Base-by-base conservation (phyloP, 352 stramenopile species). In the Blastocystis sp. region DNA sequence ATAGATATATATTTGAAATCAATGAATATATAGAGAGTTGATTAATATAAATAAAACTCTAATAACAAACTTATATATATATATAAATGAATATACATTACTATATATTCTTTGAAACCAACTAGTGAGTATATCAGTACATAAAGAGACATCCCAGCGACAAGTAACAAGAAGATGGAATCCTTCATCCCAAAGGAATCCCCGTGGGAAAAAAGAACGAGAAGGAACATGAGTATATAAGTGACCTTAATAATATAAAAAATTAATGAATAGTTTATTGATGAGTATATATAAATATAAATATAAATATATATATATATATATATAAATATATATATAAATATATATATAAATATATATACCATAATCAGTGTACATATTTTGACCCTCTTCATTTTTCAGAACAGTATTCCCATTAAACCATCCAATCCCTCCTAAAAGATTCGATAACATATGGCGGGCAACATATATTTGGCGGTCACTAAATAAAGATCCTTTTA, bases 111-210 rank as follows among this genome's bases (percentile, higher is more conserved):
- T 43, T 1, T 65, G 67, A 31, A 92, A 57, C 83, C 83, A 93
- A 58, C 88, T 78, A 0, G 70, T 69, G 13, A 93, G 68, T 18
- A 89, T 72, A 48, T 90, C 76, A 11, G 70, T 69, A 4, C 75
- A 75, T 34, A 89, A 74, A 7, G 49, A 55, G 3, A 67, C 46
- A 59, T 91, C 78, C 62, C 84, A 91, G 1, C 71, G 54, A 1
- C 59, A 67, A 33, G 91, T 72, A 1, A 85, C 70, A 11, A 91
- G 68, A 68, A 88, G 78, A 58, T 93, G 83, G 65, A 93, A 93
- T 10, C 83, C 82, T 78, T 93, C 83, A 55, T 93, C 83, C 83
- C 83, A 93, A 0, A 91, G 42, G 41, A 93, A 93, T 0, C 83
- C 83, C 18, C 83, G 73, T 7, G 83, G 83, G 64, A 93, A 93